Evolutionary conservation across 2,329 filamentous ascomycete species (phyloP), one percentile per base, ranked within the genome.

Genomic region (Colletotrichum sp.): DNA sequence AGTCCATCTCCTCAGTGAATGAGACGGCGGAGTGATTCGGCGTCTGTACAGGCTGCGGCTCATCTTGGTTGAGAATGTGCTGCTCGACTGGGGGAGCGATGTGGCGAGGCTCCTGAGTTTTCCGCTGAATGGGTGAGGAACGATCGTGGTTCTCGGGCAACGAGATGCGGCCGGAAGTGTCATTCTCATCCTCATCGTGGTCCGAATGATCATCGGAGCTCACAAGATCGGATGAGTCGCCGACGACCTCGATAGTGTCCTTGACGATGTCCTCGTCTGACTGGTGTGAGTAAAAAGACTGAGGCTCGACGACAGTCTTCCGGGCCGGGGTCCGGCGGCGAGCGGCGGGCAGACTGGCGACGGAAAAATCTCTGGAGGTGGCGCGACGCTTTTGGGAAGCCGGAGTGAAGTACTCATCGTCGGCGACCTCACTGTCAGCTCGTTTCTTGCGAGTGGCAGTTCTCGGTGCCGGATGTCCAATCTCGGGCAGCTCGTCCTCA

Each of bases 241-340:
- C 87, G 63, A 89, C 88, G 65, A 91, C 90, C 79, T 91, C 88
- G 76, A 92, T 92, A 16, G 89, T 91, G 80, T 92, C 90, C 80
- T 90, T 87, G 32, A 91, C 88, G 59, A 90, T 87, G 32, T 88
- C 88, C 75, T 89, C 86, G 57, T 80, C 80, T 28, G 75, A 78
- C 13, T 52, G 78, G 18, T 60, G 76, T 15, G 65, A 73, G 68
- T 76, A 76, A 13, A 72, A 67, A 12, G 52, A 71, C 24, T 71
- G 59, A 8, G 63, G 68, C 15, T 75, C 70, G 72, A 85, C 83
- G 67, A 82, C 78, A 9, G 82, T 81, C 81, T 86, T 88, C 76
- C 85, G 84, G 71, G 85, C 80, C 49, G 85, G 82, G 77, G 86
- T 85, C 63, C 82, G 82, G 76, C 87, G 85, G 68, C 87, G 86